These are phyloP conservation scores for Mycogone perniciosa DNA, from an alignment of 2,329 filamentous ascomycete genomes.

Conservation along the genomic window DNA sequence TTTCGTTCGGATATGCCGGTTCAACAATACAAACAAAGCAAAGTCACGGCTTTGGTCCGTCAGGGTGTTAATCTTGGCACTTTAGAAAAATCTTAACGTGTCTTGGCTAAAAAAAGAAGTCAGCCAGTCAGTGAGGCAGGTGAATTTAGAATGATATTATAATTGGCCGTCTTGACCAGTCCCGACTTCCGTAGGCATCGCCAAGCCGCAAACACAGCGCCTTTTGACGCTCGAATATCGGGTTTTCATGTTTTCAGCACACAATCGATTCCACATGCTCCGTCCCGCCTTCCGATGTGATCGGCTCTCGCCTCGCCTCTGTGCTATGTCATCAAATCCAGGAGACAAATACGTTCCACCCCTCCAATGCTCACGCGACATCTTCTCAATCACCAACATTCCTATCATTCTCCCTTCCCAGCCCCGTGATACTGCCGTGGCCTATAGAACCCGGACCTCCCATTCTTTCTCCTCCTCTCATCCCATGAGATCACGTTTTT, in stretches of 20 bases:
- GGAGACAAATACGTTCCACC: not conserved
- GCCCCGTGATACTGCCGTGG: not conserved
- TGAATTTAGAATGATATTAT: not conserved
- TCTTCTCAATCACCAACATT: not conserved
- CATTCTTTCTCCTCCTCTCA: not conserved
- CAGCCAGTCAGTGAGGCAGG: not conserved
- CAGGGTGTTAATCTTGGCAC: too few relatives aligned
- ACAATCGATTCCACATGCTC: too few relatives aligned
- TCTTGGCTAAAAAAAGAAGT: too few relatives aligned
- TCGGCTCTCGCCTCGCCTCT: not conserved
- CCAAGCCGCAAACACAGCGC: not conserved
- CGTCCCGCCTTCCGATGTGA: not conserved
- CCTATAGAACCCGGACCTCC: not conserved
- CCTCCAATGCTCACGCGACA: not conserved
- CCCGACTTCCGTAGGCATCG: not conserved
- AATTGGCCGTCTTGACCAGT: not conserved
- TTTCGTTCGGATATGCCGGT: too few relatives aligned
- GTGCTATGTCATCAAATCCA: not conserved
- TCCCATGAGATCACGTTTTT: not conserved
- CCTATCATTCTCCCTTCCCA: not conserved
- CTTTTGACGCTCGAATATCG: too few relatives aligned
- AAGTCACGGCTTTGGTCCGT: too few relatives aligned
- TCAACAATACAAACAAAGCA: too few relatives aligned
- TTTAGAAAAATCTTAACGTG: too few relatives aligned
- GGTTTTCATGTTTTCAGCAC: too few relatives aligned